Conservation (phyloP, 345 rosid species). For the Euphorbia pulcherrima region DNA sequence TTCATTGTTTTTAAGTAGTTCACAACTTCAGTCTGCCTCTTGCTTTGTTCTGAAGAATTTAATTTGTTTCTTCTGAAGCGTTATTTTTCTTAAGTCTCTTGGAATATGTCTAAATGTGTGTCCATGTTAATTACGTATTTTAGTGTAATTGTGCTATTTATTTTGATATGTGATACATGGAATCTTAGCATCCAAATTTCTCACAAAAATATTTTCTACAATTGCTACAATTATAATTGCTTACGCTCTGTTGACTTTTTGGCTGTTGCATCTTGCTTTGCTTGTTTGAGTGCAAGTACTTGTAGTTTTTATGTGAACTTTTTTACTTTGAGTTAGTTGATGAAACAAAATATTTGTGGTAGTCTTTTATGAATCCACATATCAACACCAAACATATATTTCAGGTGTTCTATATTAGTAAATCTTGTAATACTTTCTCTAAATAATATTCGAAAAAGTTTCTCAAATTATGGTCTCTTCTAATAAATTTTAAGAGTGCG, state of each 20-base stretch:
- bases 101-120: too few relatives aligned
- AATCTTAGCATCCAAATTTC: not conserved
- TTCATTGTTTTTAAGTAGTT: not conserved
- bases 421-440: not conserved
- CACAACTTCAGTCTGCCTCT: not conserved
- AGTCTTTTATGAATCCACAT: not conserved
- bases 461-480: not conserved
- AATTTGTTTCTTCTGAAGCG: not conserved
- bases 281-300: not conserved
- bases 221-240: not conserved
- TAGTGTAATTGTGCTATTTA: not conserved
- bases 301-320: not conserved
- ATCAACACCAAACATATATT: not conserved
- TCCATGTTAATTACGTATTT: not conserved
- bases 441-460: not conserved
- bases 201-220: not conserved
- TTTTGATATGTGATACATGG: not conserved
- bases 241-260: not conserved
- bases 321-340: not conserved
- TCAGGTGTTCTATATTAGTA: not conserved
- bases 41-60: not conserved
- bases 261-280: not conserved
- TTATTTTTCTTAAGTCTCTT: not conserved
- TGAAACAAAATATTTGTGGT: not conserved
- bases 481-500: not conserved